Conservation (phyloP, 2,329 filamentous ascomycete species). For the Xylariomycetidae sp. region DNA sequence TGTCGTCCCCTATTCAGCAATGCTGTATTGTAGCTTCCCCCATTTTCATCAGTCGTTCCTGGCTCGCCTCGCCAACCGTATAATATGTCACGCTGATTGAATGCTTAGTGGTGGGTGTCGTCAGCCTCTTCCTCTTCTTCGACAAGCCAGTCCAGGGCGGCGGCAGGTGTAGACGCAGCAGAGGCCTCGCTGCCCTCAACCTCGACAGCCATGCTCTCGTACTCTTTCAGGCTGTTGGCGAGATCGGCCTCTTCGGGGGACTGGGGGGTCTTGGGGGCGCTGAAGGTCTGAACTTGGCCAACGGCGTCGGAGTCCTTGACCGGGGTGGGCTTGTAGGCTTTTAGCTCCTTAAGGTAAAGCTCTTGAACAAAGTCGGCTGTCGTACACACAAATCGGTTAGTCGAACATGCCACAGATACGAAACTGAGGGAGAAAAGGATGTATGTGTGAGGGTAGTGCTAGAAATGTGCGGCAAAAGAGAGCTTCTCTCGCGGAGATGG, state of each 20-base stretch:
- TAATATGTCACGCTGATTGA: too few relatives aligned
- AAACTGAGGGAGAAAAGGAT: too few relatives aligned
- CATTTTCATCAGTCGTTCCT: neutral
- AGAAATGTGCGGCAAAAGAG: too few relatives aligned
- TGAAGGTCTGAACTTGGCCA: slow-evolving; percentile 87
- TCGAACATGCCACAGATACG: too few relatives aligned
- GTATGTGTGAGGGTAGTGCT: too few relatives aligned
- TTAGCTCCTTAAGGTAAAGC: slow-evolving; percentile 93
- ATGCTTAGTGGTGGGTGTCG: slow-evolving; percentile 47
- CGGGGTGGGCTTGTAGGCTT: slow-evolving; percentile 83
- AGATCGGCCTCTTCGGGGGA: slow-evolving; percentile 95
- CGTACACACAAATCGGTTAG: too few relatives aligned
- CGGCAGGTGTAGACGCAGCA: slow-evolving; percentile 53
- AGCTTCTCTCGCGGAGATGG: too few relatives aligned
- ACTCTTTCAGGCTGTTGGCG: slow-evolving; percentile 84
- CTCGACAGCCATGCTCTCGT: slow-evolving; percentile 91
- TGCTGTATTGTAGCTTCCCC: slow-evolving; percentile 1
- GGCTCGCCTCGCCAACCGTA: too few relatives aligned
- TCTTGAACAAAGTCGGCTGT: slow-evolving; percentile 96
- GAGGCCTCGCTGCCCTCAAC: slow-evolving; percentile 79
- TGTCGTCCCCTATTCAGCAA: slow-evolving; percentile 1
- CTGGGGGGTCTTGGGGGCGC: slow-evolving; percentile 70
- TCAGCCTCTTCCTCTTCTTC: slow-evolving; percentile 67
- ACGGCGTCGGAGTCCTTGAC: slow-evolving; percentile 84
- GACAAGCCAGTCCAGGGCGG: slow-evolving; percentile 73